Conservation (phyloP, 805 yeast species). For the Cyberlindnera sargentensis region DNA sequence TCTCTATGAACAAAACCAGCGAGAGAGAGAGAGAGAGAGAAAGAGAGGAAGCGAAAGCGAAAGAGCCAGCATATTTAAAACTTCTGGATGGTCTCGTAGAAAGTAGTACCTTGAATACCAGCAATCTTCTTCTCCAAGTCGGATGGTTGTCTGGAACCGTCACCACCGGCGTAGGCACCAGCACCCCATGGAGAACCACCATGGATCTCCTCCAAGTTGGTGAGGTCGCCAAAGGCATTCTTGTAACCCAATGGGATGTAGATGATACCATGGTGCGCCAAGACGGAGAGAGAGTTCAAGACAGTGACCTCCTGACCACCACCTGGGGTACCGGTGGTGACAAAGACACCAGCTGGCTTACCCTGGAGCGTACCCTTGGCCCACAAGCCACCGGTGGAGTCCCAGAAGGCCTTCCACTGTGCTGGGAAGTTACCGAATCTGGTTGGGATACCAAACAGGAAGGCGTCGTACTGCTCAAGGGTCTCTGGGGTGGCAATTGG, state of each 20-base stretch:
- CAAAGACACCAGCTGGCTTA: constrained; percentile 67
- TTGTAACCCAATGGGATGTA: constrained; percentile 74
- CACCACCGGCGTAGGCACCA: constrained; percentile 68
- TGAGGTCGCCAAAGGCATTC: constrained; percentile 44
- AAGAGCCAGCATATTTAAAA: constrained; percentile 11
- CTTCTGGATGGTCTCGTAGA: constrained; percentile 40
- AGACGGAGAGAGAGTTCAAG: constrained; percentile 47
- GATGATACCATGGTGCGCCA: constrained; percentile 72
- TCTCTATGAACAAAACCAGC: no score
- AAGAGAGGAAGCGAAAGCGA: not conserved
- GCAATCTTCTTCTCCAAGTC: constrained; percentile 61
- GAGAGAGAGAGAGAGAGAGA: no score
- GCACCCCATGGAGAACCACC: constrained; percentile 90
- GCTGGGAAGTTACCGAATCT: constrained; percentile 72
- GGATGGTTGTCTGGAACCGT: constrained; percentile 66
- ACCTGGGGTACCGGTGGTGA: constrained; percentile 65
- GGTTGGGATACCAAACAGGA: constrained; percentile 74
- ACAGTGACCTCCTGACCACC: constrained; percentile 79
- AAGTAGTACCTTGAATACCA: constrained; percentile 56
- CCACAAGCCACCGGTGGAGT: constrained; percentile 72
- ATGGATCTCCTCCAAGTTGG: constrained; percentile 59
- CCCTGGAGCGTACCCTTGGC: constrained; percentile 61
- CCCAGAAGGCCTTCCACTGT: constrained; percentile 74
- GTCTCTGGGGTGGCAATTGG: constrained; percentile 55
- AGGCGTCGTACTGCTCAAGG: constrained; percentile 60